Base-by-base conservation (phyloP, 1,139 yeast species). In the Meyerozyma guilliermondii region DNA sequence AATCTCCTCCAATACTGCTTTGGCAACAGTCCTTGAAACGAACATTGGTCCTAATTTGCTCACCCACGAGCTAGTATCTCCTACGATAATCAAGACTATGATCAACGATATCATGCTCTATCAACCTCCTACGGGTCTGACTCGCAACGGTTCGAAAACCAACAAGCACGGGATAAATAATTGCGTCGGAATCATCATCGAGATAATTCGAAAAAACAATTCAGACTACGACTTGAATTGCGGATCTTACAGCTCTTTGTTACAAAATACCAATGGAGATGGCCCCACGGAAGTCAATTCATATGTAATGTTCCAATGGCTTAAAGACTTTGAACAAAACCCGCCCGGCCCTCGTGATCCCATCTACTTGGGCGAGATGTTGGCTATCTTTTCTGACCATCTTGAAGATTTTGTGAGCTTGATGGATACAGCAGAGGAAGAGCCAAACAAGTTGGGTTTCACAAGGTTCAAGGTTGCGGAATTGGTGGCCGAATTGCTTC, bases 1-100 rank as follows among this genome's bases (percentile, higher is more conserved):
- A 2, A 87, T 94, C 35, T 87, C 96, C 27, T 96, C 96, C n/a
- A 73, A 72, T 48, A 68, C 76, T 4, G 74, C 76, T 5, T 58
- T 71, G 45, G 76, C 78, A 0, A 73, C 71, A 4, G 74, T 70
- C 1, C 53, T 70, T 17, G 78, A 72, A 44, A 69, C 76, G 1
- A 72, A 72, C 63, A 74, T 70, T 42, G 78, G 77, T 11, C 36
- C 36, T 5, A 33, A 33, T 7, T 13, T 33, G 14, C 36, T 33
- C 24, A 72, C 77, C 0, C 55, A 77, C 45, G 76, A 72, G 46
- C 60, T 72, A 44, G 76, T 71, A 2, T 67, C 75, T 2, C 65
- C 66, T 5, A 53, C 59, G 35, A 61, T 69, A 9, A 56, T 71
- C 16, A 56, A 57, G 35, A 59, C 58, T 17, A 65, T 72, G 66